Evolutionary conservation across 371 early-diverging fungal species (phyloP), one percentile per base, ranked within the genome.

Genomic region (Mucor indicus): DNA sequence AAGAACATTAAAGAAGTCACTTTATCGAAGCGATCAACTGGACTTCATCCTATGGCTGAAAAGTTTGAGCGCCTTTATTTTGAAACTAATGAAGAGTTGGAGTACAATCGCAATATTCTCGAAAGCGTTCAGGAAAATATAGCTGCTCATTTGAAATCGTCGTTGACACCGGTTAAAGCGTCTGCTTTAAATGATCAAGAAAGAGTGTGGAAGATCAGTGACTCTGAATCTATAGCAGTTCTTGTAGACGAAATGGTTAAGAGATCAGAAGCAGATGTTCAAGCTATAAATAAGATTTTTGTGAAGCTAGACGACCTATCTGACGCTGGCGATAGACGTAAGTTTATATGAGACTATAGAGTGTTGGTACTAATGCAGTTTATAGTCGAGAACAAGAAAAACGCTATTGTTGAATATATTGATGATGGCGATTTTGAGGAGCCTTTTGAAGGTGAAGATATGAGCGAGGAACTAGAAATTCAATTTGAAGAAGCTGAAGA

Each of bases 61-160:
- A 37, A 49, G 6, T 44, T 59, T 19, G 59, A 59, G 15, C 49
- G 39, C 4, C 13, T 33, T 15, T 59, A 54, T 23, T 59, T 59
- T 17, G 48, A 55, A 11, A 55, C 59, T 17, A 15, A 48, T 3
- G 40, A 44, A 27, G 43, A 31, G 1, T 25, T 55, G 12, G 43
- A 55, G 12, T n/a, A n/a, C n/a, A n/a, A n/a, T n/a, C n/a, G n/a
- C n/a, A n/a, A n/a, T n/a, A n/a, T n/a, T n/a, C n/a, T n/a, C n/a
- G n/a, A n/a, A n/a, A n/a, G n/a, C n/a, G n/a, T n/a, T n/a, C n/a
- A n/a, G n/a, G n/a, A n/a, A n/a, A n/a, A n/a, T n/a, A n/a, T n/a
- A n/a, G n/a, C n/a, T n/a, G n/a, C n/a, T n/a, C n/a, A n/a, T n/a
- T n/a, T n/a, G n/a, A n/a, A n/a, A n/a, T n/a, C n/a, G n/a, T n/a